Evolutionary conservation across 306 rosid species (phyloP), one percentile per base, ranked within the genome.

Genomic region (Rosa lucieae): DNA sequence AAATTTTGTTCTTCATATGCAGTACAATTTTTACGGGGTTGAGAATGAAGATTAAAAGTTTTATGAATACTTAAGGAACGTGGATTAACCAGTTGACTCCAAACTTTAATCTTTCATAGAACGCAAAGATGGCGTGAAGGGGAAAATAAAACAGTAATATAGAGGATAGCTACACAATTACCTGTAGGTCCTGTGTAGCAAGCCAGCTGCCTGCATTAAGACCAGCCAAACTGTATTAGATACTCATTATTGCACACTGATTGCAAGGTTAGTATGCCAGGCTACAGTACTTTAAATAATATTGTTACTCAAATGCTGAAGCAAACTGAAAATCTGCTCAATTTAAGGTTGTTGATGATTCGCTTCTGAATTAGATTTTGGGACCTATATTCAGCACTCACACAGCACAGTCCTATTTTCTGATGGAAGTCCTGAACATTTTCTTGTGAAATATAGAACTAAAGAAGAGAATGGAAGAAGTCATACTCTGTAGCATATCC

Each of bases 171-270:
- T 62, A 65, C 37, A 59, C 20, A 29, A 40, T 17, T 83, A 83
- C 90, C 84, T 58, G 87, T 87, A 61, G 90, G 84, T 76, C 90
- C 90, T 43, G 90, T 87, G 55, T 74, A 87, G 84, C 90, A 87
- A 51, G 88, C 85, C 66, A 87, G 82, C 62, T 87, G 90, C 80
- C 88, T 87, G 85, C 80, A 87, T 74, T 78, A 84, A 74, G 81
- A 80, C 70, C 65, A 80, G 65, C 70, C 72, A 75, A 62, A 52
- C 58, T 67, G 51, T 37, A 73, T 87, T 71, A 79, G 70, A 70
- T 15, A 74, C 51, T 53, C 44, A 55, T 17, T n/a, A 51, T 4
- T 55, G 12, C 44, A 62, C 67, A 56, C 47, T 14, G 17, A 79
- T 18, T 59, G 44, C 43, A 79, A 11, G 42, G 17, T 43, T 59